Percentiles rank a stretch among this genome's conserved stretches.
These are phyloP conservation scores for Fusarium zealandicum DNA, from an alignment of 2,329 filamentous ascomycete genomes.

Conservation along the genomic window DNA sequence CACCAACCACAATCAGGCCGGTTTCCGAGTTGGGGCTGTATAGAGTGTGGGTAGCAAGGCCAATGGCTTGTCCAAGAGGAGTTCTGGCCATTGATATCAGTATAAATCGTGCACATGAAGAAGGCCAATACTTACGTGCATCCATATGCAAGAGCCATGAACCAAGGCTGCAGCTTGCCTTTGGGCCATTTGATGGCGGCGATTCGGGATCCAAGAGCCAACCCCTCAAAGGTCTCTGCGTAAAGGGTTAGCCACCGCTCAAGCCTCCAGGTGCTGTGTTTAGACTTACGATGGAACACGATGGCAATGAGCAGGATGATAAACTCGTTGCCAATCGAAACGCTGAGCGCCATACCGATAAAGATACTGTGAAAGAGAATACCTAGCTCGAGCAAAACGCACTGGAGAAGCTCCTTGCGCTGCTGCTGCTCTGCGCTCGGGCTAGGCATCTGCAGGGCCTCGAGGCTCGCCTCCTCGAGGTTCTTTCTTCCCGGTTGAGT, in stretches of 20 bases:
- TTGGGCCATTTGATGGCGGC: constrained; percentile 58
- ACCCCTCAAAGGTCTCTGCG: constrained; percentile 58
- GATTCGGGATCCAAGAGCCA: constrained; percentile 71
- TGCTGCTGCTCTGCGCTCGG: constrained; percentile 61
- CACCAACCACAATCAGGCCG: constrained; percentile 73
- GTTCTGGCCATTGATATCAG: constrained; percentile 55
- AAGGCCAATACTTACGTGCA: constrained; percentile 51
- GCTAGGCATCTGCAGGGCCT: constrained; percentile 32
- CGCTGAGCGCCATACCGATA: constrained; percentile 83
- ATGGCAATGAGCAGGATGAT: constrained; percentile 82
- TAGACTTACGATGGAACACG: constrained; percentile 68
- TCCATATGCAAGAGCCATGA: constrained; percentile 66
- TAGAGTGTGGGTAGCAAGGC: constrained; percentile 71
- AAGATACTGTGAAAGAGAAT: constrained; percentile 72
- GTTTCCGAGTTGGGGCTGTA: constrained; percentile 72
- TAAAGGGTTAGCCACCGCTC: constrained; percentile 4
- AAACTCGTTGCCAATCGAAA: constrained; percentile 78
- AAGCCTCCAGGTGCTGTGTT: rapidly evolving
- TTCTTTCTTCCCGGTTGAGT: constrained; percentile 28
- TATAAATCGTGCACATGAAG: neutral
- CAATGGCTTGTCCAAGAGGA: constrained; percentile 76
- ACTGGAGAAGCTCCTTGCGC: constrained; percentile 75
- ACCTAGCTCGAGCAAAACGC: constrained; percentile 78
- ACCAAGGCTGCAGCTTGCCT: constrained; percentile 57
- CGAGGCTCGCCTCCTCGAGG: constrained; percentile 35